These are phyloP conservation scores for Penicillium ucsense DNA, from an alignment of 495 filamentous ascomycete species.

Conservation along the genomic window DNA sequence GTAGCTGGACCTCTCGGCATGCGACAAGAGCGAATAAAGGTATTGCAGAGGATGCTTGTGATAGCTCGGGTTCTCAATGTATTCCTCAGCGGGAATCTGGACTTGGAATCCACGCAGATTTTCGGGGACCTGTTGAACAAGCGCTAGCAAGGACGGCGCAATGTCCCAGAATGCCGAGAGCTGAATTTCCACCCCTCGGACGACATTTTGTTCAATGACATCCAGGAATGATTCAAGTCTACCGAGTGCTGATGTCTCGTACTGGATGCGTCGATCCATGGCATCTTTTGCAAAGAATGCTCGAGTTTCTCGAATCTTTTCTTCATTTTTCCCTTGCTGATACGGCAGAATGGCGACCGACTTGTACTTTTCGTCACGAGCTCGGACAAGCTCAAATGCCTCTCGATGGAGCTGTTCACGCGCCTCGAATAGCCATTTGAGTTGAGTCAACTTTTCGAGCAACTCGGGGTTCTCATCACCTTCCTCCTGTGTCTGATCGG, in stretches of 20 bases:
- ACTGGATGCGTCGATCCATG: slow-evolving; percentile 52
- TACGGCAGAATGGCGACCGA: slow-evolving; percentile 74
- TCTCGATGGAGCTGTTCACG: slow-evolving; percentile 77
- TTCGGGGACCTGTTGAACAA: slow-evolving; percentile 68
- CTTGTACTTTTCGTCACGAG: slow-evolving; percentile 78
- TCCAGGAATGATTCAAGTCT: slow-evolving; percentile 71
- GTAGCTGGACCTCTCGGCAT: slow-evolving; percentile 84
- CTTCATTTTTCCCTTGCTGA: slow-evolving; percentile 53
- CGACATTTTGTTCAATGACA: slow-evolving; percentile 76
- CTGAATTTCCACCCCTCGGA: slow-evolving; percentile 81
- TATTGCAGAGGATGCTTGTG: slow-evolving; percentile 75
- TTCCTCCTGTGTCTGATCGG: slow-evolving; percentile 82
- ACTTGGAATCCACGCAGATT: slow-evolving; percentile 49
- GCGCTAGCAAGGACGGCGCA: slow-evolving; percentile 63
- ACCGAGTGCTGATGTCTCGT: slow-evolving; percentile 54
- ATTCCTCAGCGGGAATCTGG: slow-evolving; percentile 65
- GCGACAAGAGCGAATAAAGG: slow-evolving; percentile 68
- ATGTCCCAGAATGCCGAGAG: slow-evolving; percentile 96
- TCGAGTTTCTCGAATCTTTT: slow-evolving; percentile 65
- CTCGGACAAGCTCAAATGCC: slow-evolving; percentile 70
- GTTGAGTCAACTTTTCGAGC: slow-evolving; percentile 81
- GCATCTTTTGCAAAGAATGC: slow-evolving; percentile 76
- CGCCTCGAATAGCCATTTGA: slow-evolving; percentile 97
- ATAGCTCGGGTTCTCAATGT: slow-evolving; percentile 77
- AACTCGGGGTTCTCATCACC: slow-evolving; percentile 93